Conservation (phyloP, 108 stramenopile genomes). For the Pseudonitzschia pungens region DNA sequence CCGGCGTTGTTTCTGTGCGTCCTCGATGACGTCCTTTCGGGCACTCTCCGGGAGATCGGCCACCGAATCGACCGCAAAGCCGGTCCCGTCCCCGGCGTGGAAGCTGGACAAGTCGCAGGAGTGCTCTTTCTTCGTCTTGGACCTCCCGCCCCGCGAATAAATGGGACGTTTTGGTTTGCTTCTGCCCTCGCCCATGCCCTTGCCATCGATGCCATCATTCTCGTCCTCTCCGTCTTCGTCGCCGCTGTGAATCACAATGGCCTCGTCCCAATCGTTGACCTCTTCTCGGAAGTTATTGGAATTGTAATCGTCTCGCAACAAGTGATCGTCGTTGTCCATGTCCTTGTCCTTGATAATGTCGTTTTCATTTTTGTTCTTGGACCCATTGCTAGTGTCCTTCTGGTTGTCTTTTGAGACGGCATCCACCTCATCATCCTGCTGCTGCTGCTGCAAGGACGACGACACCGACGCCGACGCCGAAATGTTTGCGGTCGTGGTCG, state of each 20-base stretch:
- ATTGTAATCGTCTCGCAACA: slow-evolving; percentile 27
- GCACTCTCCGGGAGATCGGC: slow-evolving; percentile 66
- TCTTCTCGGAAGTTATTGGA: slow-evolving; percentile 1
- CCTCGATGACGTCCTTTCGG: slow-evolving; percentile 81
- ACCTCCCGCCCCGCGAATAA: too few species aligned
- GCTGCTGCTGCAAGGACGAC: slow-evolving; percentile 5
- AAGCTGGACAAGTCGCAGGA: slow-evolving; percentile 8
- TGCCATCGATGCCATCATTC: neutral
- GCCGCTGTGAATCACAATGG: neutral
- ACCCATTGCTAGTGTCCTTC: too few species aligned
- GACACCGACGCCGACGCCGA: too few species aligned
- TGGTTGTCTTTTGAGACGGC: neutral
- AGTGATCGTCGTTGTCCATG: slow-evolving; percentile 14
- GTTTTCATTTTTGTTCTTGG: neutral
- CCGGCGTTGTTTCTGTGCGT: slow-evolving; percentile 71
- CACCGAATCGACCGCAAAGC: slow-evolving; percentile 55
- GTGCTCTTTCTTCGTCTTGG: neutral
- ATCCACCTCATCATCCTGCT: neutral
- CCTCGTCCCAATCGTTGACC: slow-evolving; percentile 25
- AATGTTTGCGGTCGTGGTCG: slow-evolving; percentile 1
- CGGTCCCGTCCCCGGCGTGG: slow-evolving; percentile 21
- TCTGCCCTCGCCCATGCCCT: neutral
- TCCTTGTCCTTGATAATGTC: neutral
- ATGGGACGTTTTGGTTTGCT: neutral
- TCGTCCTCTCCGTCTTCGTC: neutral